Evolutionary conservation across 768 basidiomycete genomes (phyloP).

Genomic region (Porpolomopsis calyptriformis): DNA sequence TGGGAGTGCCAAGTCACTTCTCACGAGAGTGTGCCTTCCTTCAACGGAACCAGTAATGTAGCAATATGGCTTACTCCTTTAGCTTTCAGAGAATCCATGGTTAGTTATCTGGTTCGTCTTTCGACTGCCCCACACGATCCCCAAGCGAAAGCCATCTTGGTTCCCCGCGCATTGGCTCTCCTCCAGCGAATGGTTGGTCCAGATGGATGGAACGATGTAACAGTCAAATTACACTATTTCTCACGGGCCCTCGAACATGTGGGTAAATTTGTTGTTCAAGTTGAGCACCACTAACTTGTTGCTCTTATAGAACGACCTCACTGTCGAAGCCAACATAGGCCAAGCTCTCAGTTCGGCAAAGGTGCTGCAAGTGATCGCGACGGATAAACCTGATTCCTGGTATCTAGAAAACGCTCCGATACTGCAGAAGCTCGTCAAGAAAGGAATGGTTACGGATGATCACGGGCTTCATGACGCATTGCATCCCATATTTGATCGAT

Average conservation of each 20-base stretch:
- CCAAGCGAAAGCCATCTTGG: constrained; percentile 34
- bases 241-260: constrained; percentile 76
- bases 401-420: constrained; percentile 57
- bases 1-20: constrained; percentile 72
- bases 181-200: constrained; percentile 74
- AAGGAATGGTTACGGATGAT: constrained; percentile 78
- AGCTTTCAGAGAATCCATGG: constrained; percentile 77
- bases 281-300: constrained; percentile 3
- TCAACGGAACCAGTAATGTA: constrained; percentile 14
- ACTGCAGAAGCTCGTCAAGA: constrained; percentile 77
- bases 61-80: constrained; percentile 66
- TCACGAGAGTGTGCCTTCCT: constrained; percentile 16
- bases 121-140: constrained; percentile 58
- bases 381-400: constrained; percentile 80
- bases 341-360: constrained; percentile 75
- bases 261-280: constrained; percentile 14
- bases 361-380: constrained; percentile 76
- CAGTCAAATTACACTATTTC: constrained; percentile 86
- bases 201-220: constrained; percentile 83
- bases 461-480: constrained; percentile 68
- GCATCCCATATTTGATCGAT: constrained; percentile 71
- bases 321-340: constrained; percentile 48
- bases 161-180: constrained; percentile 53
- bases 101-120: constrained; percentile 91
- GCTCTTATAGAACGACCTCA: constrained; percentile 54